Evolutionary conservation across 164 flowering plant species (phyloP), one percentile per base, ranked within the genome.

Genomic region (Tetrastigma voinierianum): DNA sequence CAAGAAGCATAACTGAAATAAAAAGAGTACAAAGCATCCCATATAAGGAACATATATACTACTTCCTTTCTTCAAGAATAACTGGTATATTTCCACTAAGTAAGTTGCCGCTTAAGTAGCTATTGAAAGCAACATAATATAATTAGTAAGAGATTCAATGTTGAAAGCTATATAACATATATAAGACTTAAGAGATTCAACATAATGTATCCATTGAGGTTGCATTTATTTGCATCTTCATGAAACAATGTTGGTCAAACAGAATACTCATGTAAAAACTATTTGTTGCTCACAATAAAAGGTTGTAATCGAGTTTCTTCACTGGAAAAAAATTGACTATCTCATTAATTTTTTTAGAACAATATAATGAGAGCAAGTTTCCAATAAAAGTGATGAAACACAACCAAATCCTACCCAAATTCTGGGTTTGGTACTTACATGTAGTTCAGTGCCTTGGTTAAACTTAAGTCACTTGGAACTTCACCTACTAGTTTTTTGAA

Each of bases 31-130:
- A 16, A 67, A 49, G 59, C 48, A 60, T 32, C n/a, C 15, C 24
- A 64, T 62, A 61, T 43, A 44, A 70, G 72, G 68, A 66, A 76
- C 87, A 55, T 86, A 87, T 93, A 85, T 64, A 74, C 59, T 83
- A 6, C 58, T 71, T 56, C 90, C 96, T 14, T 72, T 71, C 67
- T 43, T 75, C 77, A 78, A 60, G 73, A 91, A 76, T 64, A 78
- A 74, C 78, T 14, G 91, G 95, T 47, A 89, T 65, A 59, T 56
- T 61, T 68, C 97, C 97, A 66, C 68, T 79, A 10, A 91, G 79
- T 68, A 72, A 57, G 79, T 91, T 91, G 66, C 85, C 81, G 52
- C 81, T 79, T 57, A 91, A 72, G 69, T 83, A 87, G 61, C 97
- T 91, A 68, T 45, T 15, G 45, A 71, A 70, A 71, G 25, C 11